Conservation (phyloP, 106 monocot genomes). For the Apostasia ramifera region DNA sequence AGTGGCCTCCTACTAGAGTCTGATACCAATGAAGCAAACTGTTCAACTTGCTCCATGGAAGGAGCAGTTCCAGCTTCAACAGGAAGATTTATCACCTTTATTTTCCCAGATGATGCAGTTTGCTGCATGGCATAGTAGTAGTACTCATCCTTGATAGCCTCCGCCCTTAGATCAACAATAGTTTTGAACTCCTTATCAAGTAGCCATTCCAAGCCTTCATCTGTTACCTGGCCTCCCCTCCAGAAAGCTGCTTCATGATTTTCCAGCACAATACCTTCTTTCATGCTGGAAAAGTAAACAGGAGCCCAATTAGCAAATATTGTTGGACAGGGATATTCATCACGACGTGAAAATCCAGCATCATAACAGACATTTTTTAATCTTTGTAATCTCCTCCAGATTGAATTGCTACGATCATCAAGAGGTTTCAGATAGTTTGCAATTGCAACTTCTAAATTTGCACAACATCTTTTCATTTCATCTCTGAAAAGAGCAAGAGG, state of each 20-base stretch:
- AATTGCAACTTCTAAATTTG: constrained; percentile 85
- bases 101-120: constrained; percentile 54
- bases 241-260: constrained; percentile 88
- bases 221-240: constrained; percentile 95
- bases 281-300: constrained; percentile 54
- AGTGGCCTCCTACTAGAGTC: constrained; percentile 54
- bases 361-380: constrained; percentile 92
- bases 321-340: constrained; percentile 59
- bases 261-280: constrained; percentile 21
- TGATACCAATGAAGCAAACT: constrained; percentile 60
- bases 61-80: constrained; percentile 89
- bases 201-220: constrained; percentile 83
- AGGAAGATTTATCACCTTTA: constrained; percentile 65
- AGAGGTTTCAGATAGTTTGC: constrained; percentile 55
- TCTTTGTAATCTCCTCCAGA: constrained; percentile 86
- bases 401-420: constrained; percentile 34
- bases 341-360: constrained; percentile 77
- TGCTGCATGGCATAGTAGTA: constrained; percentile 41
- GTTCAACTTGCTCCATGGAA: constrained; percentile 70
- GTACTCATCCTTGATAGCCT: constrained; percentile 47
- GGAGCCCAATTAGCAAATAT: constrained; percentile 84
- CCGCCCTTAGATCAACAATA: constrained; percentile 87
- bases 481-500: constrained; percentile 81
- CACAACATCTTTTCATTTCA: constrained; percentile 92
- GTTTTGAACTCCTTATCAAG: constrained; percentile 79